Base-by-base conservation (phyloP, 2,329 filamentous ascomycete genomes). In the Aspergillus bombycis region DNA sequence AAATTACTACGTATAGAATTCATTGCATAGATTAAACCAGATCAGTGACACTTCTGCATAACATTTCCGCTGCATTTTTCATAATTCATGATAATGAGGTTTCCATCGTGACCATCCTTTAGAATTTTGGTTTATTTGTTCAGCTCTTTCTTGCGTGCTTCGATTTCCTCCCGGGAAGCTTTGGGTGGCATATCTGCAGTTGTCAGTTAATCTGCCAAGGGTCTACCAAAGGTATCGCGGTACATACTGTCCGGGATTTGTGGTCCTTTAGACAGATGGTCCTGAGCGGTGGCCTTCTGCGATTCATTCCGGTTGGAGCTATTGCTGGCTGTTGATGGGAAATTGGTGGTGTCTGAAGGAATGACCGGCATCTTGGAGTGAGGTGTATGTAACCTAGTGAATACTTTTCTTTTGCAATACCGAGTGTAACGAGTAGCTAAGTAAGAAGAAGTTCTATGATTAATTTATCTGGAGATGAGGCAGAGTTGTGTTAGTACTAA, bases 121-220 rank as follows among this genome's bases (percentile, higher is more conserved):
- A 19, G 23, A n/a, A 16, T n/a, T n/a, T n/a, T 28, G n/a, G 9
- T 19, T 57, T 74, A 80, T 71, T 90, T 87, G 82, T 92, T 92
- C 76, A 92, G 71, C 71, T 86, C 86, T 74, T 88, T 81, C 65
- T 87, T 88, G 75, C 86, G 88, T 14, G 85, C 87, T 71, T 84
- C 81, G 60, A 89, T 85, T 72, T 92, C 90, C 75, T 91, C 89
- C 78, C 89, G 90, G 63, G 85, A 75, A 28, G 73, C 76, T 64
- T 78, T 78, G n/a, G 77, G 75, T 38, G 79, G 79, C 72, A 80
- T 76, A 19, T 77, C 79, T 80, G 64, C 10, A 21, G 28, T 8
- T 26, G 21, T 46, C 30, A 30, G 59, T 56, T 19, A 57, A 23
- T 32, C 32, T 56, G 38, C 19, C 19, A 19, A 21, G 2, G 2